Evolutionary conservation across 2,329 filamentous ascomycete genomes (phyloP).

Genomic region (Apiospora hydei): DNA sequence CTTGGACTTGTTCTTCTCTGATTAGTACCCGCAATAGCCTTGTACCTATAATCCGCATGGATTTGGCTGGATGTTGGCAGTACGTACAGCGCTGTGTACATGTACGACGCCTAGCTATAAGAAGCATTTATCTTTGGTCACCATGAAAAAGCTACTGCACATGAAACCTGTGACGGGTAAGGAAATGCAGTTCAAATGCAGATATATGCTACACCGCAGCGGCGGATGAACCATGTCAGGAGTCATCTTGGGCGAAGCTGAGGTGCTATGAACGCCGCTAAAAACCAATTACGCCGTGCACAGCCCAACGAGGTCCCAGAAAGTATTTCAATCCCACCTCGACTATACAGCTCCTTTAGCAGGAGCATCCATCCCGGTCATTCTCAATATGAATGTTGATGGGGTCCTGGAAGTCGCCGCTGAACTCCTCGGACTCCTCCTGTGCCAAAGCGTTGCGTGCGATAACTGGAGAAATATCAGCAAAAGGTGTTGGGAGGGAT

Average conservation of each 20-base stretch:
- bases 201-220: slow-evolving; percentile 7
- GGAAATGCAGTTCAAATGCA: slow-evolving; percentile 9
- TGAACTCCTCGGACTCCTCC: slow-evolving; percentile 98
- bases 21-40: too few species aligned
- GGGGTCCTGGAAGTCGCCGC: slow-evolving; percentile 94
- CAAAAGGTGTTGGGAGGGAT: slow-evolving; percentile 12
- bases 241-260: slow-evolving; percentile 10
- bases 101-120: neutral
- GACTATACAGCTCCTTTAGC: slow-evolving; percentile 56
- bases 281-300: slow-evolving; percentile 18
- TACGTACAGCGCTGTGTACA: neutral
- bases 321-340: slow-evolving; percentile 17
- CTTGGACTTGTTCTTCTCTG: too few species aligned
- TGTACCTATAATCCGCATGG: neutral
- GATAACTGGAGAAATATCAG: slow-evolving; percentile 70
- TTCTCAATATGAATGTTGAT: slow-evolving; percentile 98
- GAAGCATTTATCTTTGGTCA: neutral
- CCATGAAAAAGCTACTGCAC: neutral
- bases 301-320: slow-evolving; percentile 16
- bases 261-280: slow-evolving; percentile 3
- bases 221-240: neutral
- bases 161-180: neutral
- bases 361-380: slow-evolving; percentile 91
- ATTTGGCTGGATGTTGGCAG: neutral
- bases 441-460: slow-evolving; percentile 94